phyloP scores from a whole-genome alignment of 2,329 filamentous ascomycete genomes.

The Catunica adiposa region DNA sequence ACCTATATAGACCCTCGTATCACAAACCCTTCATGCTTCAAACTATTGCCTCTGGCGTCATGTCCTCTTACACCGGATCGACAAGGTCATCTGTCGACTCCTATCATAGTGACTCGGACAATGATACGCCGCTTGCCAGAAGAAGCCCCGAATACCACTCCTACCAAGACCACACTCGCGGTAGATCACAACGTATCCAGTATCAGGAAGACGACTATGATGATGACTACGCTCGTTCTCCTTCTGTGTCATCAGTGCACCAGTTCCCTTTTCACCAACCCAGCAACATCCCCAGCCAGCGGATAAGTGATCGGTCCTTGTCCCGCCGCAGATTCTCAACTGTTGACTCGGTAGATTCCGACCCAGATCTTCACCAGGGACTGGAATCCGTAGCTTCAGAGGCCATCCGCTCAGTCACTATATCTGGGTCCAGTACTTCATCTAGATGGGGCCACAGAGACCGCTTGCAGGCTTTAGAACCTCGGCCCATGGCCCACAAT shows the following conservation, averaged over 20 bases:
- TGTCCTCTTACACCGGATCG: constrained; percentile 9
- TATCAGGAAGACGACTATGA: neutral
- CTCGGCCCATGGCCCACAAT: neutral
- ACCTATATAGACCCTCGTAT: neutral
- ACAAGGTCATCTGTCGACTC: constrained; percentile 8
- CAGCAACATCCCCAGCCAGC: constrained; percentile 1
- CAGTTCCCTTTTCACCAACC: constrained; percentile 3
- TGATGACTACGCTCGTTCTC: constrained; percentile 3
- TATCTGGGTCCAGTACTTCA: neutral
- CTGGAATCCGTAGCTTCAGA: neutral
- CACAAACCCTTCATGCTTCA: neutral
- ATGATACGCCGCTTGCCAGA: constrained; percentile 11
- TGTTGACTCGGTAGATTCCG: constrained; percentile 1
- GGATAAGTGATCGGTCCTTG: neutral
- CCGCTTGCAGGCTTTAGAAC: neutral
- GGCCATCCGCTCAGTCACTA: neutral
- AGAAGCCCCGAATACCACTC: constrained; percentile 9
- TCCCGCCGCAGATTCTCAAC: neutral
- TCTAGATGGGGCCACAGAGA: neutral
- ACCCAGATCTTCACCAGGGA: neutral
- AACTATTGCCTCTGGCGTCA: neutral
- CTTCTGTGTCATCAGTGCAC: constrained; percentile 1
- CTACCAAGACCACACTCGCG: neutral
- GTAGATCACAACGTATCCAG: neutral
- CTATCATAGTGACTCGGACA: constrained; percentile 12